These are phyloP conservation scores for Tylopilus microsporus DNA, from an alignment of 1,284 basidiomycete genomes.

Conservation along the genomic window DNA sequence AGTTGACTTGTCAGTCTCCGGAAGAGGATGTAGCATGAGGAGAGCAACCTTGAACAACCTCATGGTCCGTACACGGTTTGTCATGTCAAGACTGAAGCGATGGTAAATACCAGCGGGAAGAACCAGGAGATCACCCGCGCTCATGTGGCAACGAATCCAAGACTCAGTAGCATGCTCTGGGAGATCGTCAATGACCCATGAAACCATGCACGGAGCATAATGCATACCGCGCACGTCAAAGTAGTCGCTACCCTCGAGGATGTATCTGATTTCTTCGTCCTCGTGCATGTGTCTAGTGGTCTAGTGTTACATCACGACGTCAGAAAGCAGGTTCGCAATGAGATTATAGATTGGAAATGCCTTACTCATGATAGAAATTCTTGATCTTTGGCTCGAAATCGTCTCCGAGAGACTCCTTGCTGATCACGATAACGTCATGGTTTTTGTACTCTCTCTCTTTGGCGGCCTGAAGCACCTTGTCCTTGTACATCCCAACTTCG, in stretches of 20 bases:
- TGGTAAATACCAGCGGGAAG: conserved; percentile 71
- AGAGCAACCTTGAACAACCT: conserved; percentile 65
- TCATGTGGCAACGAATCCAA: conserved; percentile 70
- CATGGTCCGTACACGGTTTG: conserved; percentile 62
- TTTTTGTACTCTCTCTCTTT: conserved; percentile 68
- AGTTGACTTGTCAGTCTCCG: not conserved
- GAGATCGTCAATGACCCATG: conserved; percentile 37
- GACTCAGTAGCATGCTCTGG: conserved; percentile 51
- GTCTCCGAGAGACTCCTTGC: conserved; percentile 17
- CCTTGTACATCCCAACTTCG: conserved; percentile 37
- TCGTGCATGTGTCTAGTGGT: conserved; percentile 76
- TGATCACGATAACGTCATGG: conserved; percentile 68
- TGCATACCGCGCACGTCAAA: conserved; percentile 74
- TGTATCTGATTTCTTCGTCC: conserved; percentile 78
- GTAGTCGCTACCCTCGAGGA: conserved; percentile 74
- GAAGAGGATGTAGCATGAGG: not conserved
- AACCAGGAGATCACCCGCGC: conserved; percentile 52
- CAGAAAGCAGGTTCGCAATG: conserved; percentile 26
- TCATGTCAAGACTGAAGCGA: conserved; percentile 73
- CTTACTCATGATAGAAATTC: conserved; percentile 27
- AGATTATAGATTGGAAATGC: too few relatives aligned
- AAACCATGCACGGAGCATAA: conserved; percentile 34
- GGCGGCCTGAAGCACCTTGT: conserved; percentile 51
- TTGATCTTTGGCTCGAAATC: too few relatives aligned
- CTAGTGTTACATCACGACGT: conserved; percentile 32